A percentile compares a stretch with the other conserved stretches of the same genome.
Conservation (phyloP, 257 asterid species). For the Solanum pennellii region DNA sequence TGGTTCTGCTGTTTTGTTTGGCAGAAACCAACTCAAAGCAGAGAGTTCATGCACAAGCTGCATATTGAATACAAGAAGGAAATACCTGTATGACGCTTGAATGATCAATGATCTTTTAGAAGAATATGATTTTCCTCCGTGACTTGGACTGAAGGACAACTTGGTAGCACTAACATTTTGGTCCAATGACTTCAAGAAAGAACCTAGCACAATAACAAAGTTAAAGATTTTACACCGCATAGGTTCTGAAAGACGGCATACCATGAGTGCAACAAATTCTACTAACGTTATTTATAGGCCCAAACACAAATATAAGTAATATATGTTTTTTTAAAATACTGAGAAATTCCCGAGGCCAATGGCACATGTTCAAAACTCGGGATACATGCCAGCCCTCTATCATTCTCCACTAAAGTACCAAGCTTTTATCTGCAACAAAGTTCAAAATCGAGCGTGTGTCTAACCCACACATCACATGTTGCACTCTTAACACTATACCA, state of each 20-base stretch:
- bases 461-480: neutral
- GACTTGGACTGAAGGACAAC: conserved; percentile 28
- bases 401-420: neutral
- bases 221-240: neutral
- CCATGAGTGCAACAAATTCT: neutral
- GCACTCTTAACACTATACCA: neutral
- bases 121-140: conserved; percentile 22
- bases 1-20: neutral
- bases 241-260: neutral
- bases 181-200: conserved; percentile 28
- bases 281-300: neutral
- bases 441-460: neutral
- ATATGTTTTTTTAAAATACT: neutral
- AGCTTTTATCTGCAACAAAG: neutral
- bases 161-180: conserved; percentile 30
- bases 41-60: neutral
- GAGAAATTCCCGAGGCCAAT: neutral
- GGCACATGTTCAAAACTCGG: neutral
- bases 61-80: neutral
- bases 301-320: neutral
- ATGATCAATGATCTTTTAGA: conserved; percentile 32
- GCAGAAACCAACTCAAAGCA: neutral
- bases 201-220: conserved; percentile 15
- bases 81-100: conserved; percentile 55
- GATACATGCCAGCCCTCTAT: neutral